Percentiles rank a stretch among this genome's conserved stretches.
Conservation (phyloP, 768 basidiomycete species). For the Termitomyces titanicus region DNA sequence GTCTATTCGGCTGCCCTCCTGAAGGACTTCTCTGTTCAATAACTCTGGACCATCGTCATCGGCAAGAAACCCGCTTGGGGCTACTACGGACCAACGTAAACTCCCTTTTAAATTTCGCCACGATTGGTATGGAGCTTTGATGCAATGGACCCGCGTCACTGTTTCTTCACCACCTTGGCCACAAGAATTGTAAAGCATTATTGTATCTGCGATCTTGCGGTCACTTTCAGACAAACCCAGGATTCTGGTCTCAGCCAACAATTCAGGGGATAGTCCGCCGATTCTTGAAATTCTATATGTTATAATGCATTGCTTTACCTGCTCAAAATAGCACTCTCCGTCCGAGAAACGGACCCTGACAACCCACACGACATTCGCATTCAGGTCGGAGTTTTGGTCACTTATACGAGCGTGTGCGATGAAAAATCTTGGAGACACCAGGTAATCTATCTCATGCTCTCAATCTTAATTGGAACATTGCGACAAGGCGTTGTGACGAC, state of each 20-base stretch:
- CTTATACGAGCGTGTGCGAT: too few relatives aligned
- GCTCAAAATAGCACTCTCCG: neutral
- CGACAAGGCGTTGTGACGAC: neutral
- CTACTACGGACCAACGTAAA: neutral
- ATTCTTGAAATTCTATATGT: neutral
- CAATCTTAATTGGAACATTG: neutral
- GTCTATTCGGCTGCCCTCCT: neutral
- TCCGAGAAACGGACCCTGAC: neutral
- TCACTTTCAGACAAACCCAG: too few relatives aligned
- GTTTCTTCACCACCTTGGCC: neutral
- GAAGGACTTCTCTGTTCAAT: neutral
- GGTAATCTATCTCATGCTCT: neutral
- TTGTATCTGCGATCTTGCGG: neutral
- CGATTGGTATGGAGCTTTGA: neutral
- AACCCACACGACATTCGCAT: neutral
- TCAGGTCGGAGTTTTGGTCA: too few relatives aligned
- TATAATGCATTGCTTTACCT: neutral
- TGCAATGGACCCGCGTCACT: neutral
- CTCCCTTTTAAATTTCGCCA: neutral
- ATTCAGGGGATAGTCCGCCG: too few relatives aligned
- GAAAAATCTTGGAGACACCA: neutral
- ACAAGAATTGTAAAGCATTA: neutral
- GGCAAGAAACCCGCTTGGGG: neutral
- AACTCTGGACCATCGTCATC: neutral
- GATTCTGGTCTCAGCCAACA: neutral